Evolutionary conservation across 2,329 filamentous ascomycete genomes (phyloP), one percentile per base, ranked within the genome.

Genomic region (Fusarium mangiferae): DNA sequence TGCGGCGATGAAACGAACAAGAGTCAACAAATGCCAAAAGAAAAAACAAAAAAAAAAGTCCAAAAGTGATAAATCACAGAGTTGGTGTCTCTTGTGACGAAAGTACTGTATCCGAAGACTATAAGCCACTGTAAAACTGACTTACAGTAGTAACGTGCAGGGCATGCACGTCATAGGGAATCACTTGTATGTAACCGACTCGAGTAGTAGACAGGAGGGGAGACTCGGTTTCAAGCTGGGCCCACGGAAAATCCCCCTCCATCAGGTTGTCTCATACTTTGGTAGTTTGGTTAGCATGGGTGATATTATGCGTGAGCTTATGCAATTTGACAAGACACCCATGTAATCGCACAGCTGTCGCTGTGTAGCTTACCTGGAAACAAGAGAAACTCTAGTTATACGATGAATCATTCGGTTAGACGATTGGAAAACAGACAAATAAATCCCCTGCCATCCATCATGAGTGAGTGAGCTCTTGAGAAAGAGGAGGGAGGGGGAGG

Each of bases 131-230:
- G 60, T 41, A 33, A 15, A 38, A 66, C 20, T 66, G 36, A 41
- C 26, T 54, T 38, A 65, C 44, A 66, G 28, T 20, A 35, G 51
- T 41, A 66, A 62, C 38, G 55, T 63, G 36, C 38, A 64, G 30
- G 15, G 28, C 26, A 63, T 75, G 72, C 62, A 70, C 72, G 66
- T 75, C 73, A 75, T 75, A 58, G 44, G 61, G 45, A 54, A 66
- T 56, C 46, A 60, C 59, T 73, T 51, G 45, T 48, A 48, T 48
- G 70, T 64, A 46, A 51, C 69, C 51, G 33, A 64, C 38, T 64
- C 46, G 42, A 58, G 55, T 28, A 58, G 55, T 30, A 55, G 59
- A 62, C 30, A 54, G 39, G 48, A 52, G 61, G 62, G 61, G 46
- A 67, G 42, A 62, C 48, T 73, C 35, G 49, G 71, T 72, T 74